Conservation (phyloP, 176 grass and related monocot genomes). For the Bothriochloa decipiens region DNA sequence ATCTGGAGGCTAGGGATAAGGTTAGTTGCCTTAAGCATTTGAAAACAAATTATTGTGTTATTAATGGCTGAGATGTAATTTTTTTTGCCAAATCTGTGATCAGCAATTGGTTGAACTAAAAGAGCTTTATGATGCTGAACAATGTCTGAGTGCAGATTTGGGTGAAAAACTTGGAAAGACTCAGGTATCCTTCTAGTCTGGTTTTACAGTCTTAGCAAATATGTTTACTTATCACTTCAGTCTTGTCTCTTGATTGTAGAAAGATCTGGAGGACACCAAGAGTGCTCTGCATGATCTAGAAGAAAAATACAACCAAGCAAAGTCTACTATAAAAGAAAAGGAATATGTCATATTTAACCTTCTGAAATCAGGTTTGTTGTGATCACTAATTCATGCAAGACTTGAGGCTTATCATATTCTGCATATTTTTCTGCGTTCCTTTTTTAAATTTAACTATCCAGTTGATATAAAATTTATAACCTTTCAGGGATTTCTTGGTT, state of each 20-base stretch:
- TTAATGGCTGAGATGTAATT: constrained; percentile 9
- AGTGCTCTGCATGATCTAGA: constrained; percentile 80
- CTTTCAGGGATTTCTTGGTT: constrained; percentile 3
- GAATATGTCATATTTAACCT: constrained; percentile 95
- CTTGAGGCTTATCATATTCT: constrained; percentile 36
- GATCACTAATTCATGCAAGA: constrained; percentile 18
- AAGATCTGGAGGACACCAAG: constrained; percentile 81
- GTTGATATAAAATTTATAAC: not conserved
- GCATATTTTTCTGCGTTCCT: not conserved
- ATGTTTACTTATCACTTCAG: constrained; percentile 22
- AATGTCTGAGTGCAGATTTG: constrained; percentile 87
- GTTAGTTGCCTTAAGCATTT: constrained; percentile 52
- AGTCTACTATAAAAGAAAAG: constrained; percentile 96
- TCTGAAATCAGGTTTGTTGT: constrained; percentile 80
- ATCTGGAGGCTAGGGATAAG: constrained; percentile 97
- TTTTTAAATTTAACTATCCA: constrained; percentile 8
- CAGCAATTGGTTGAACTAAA: constrained; percentile 96
- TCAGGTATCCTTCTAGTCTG: constrained; percentile 56
- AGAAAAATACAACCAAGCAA: constrained; percentile 97
- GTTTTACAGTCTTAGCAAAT: constrained; percentile 30
- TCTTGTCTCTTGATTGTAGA: constrained; percentile 57
- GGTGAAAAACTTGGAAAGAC: constrained; percentile 84
- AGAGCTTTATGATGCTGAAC: constrained; percentile 91
- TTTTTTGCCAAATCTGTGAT: constrained; percentile 31
- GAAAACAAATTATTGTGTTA: constrained; percentile 33